Conservation (phyloP, 2,329 filamentous ascomycete genomes). For the Sphaerulina musiva region DNA sequence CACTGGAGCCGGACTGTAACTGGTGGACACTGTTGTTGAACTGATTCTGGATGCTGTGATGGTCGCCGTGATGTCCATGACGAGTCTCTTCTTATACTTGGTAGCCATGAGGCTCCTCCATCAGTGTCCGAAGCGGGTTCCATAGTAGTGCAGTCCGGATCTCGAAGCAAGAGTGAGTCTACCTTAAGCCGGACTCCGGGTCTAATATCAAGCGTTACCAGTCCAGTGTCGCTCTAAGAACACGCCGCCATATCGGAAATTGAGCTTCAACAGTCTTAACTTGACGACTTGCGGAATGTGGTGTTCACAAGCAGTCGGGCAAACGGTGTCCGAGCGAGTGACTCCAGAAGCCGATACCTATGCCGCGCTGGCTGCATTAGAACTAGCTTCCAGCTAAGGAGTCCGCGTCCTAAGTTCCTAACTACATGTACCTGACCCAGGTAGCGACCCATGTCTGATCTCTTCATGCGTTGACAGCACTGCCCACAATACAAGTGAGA, state of each 20-base stretch:
- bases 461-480: too few relatives aligned
- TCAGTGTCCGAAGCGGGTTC: neutral
- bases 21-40: neutral
- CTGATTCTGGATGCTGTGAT: neutral
- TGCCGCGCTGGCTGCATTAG: neutral
- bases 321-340: neutral
- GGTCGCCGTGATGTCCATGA: neutral
- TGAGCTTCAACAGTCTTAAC: neutral
- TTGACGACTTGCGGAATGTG: neutral
- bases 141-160: neutral
- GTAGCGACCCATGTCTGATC: too few relatives aligned
- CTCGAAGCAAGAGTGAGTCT: neutral
- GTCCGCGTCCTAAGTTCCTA: neutral
- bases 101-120: neutral
- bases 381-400: neutral
- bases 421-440: too few relatives aligned
- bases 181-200: constrained; percentile 1
- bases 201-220: neutral
- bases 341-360: neutral
- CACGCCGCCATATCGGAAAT: constrained; percentile 4
- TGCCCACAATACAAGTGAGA: too few relatives aligned
- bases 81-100: neutral
- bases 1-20: neutral
- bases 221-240: constrained; percentile 2
- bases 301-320: neutral